Percentiles rank a stretch among this genome's conserved stretches.
These are phyloP conservation scores for Penicillium paneum DNA, from an alignment of 2,329 filamentous ascomycete species.

Conservation along the genomic window DNA sequence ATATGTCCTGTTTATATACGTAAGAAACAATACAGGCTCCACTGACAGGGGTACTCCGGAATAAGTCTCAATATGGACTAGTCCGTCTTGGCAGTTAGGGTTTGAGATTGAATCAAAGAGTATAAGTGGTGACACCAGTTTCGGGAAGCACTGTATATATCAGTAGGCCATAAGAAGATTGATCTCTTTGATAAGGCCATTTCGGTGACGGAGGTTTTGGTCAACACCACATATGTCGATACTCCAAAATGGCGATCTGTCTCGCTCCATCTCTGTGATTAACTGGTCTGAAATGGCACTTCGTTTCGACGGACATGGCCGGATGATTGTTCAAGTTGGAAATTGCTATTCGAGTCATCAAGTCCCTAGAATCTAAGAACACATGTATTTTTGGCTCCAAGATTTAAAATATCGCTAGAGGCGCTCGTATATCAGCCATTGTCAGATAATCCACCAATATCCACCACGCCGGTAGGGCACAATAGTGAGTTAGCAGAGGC, in stretches of 20 bases:
- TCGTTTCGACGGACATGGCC: background rate
- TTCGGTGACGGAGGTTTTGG: background rate
- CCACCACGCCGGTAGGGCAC: background rate
- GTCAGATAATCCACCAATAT: background rate
- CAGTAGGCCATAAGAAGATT: background rate
- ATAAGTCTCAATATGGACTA: background rate
- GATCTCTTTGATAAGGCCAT: background rate
- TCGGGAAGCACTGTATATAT: no score
- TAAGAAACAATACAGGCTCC: background rate
- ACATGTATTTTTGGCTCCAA: no score
- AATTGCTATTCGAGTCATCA: background rate
- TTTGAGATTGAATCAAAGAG: background rate
- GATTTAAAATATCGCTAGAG: background rate
- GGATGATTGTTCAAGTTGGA: background rate
- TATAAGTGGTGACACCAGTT: background rate
- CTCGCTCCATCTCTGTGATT: background rate
- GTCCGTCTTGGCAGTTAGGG: background rate
- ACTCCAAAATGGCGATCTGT: background rate
- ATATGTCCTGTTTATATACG: background rate
- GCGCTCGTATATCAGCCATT: background rate
- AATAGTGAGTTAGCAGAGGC: background rate
- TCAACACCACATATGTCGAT: background rate
- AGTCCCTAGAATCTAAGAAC: no score
- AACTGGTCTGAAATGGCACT: background rate
- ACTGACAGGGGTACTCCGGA: background rate